Evolutionary conservation across 306 rosid species (phyloP), one percentile per base, ranked within the genome.

Genomic region (Arachis hypogaea): DNA sequence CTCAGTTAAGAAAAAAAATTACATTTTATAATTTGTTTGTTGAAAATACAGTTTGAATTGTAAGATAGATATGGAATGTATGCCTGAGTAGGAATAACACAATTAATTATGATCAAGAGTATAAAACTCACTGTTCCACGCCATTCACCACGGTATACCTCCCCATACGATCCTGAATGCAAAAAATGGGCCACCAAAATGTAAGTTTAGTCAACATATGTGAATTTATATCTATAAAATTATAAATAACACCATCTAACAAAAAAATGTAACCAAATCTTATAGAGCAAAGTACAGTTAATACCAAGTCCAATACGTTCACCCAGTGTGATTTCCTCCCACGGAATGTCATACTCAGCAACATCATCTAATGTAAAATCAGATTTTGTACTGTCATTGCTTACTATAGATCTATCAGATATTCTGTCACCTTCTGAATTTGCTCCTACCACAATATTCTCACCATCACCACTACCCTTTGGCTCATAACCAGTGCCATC

Each of bases 301-400:
- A 77, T 92, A 94, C 98, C 98, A 66, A 94, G 97, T 84, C 98
- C 98, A 9, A 94, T 89, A 78, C 97, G 96, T 69, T 91, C 98
- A 63, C 98, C 98, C 85, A 91, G 47, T 54, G 88, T 80, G 85
- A 94, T 89, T 68, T 94, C 98, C 74, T 89, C 97, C 93, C 91
- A 88, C 10, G 87, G 96, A 78, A 94, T 94, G 86, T 94, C 98
- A 1, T 86, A 88, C 47, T 94, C 97, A 3, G 97, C 93, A 75
- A 94, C 97, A 46, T 88, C 97, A 42, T 92, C 96, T 47, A 92
- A 76, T 43, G 92, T 71, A 28, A 69, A 79, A 63, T 94, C 98
- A 58, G 97, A 94, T 88, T 77, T 91, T 14, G 87, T 84, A 85
- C 95, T 88, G 28, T 69, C 89, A 11, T 87, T 90, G 73, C 96